Evolutionary conservation across 2,329 filamentous ascomycete genomes (phyloP), one percentile per base, ranked within the genome.

Genomic region (Beauveria pseudobassiana): DNA sequence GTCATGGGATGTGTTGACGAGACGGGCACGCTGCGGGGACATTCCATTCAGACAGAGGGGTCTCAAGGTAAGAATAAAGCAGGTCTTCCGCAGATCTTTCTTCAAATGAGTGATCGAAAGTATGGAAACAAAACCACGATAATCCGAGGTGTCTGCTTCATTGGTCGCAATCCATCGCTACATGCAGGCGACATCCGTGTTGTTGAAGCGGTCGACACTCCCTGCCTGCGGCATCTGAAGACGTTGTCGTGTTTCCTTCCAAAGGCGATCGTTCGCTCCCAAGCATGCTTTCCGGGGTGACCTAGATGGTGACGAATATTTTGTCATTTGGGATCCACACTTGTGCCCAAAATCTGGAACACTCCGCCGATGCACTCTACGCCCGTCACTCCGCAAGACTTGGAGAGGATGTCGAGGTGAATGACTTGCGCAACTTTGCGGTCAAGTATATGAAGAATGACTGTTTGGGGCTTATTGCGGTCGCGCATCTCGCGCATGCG

Each of bases 201-300:
- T 1, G 93, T 98, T 1, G 82, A 86, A 64, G 95, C 95, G 3
- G 87, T 98, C 3, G 83, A 98, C 67, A 80, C 86, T 1, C 83
- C 86, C 0, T 77, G 78, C n/a, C 77, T 99, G 3, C 83, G 80
- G 51, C 90, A 97, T 68, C 79, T 97, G 4, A 87, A 62, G 87
- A 98, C 70, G 90, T 96, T 0, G 87, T 98, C 1, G 92, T 98
- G 0, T 88, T 99, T 54, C 91, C 95, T 0, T 85, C 90, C 42
- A 87, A 79, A 0, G 93, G 93, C 0, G 91, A 97, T 69, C 82
- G 89, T 18, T 91, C 96, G 65, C 77, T 99, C 24, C 86, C 93
- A 1, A 92, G 89, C 69, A 98, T 98, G 93, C 92, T 95, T 65
- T 96, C 95, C 4, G 95, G 95, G 95, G 95, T 0, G 95, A 99